These are phyloP conservation scores for Arthrobotrys conoides DNA, from an alignment of 2,329 filamentous ascomycete genomes.

Conservation along the genomic window DNA sequence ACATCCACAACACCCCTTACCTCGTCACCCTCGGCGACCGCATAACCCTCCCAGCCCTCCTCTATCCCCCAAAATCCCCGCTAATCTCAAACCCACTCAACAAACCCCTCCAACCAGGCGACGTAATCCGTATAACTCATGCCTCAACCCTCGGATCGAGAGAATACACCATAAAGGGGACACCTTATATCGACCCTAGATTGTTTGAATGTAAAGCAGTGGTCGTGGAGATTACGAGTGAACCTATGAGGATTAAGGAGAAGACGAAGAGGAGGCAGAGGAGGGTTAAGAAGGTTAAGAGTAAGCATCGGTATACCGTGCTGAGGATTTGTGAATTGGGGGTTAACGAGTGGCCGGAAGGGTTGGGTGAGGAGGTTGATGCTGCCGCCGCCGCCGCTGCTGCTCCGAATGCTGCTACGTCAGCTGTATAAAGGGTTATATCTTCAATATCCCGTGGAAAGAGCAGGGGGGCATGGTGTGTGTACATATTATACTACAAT, in stretches of 20 bases:
- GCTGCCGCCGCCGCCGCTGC: background rate
- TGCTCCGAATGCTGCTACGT: background rate
- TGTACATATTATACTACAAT: slow-evolving; percentile 1
- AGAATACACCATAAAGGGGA: slow-evolving; percentile 88
- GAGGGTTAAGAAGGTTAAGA: slow-evolving; percentile 81
- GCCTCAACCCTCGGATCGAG: slow-evolving; percentile 85
- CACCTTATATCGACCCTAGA: slow-evolving; percentile 84
- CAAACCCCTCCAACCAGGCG: slow-evolving; percentile 72
- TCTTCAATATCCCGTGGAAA: background rate
- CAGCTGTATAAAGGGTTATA: slow-evolving; percentile 65
- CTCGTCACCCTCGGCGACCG: slow-evolving; percentile 82
- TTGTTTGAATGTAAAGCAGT: slow-evolving; percentile 88
- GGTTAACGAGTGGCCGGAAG: slow-evolving; percentile 74
- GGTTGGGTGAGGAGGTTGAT: slow-evolving; percentile 67
- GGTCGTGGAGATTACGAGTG: slow-evolving; percentile 86
- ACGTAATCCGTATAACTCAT: slow-evolving; percentile 88
- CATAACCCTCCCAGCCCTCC: slow-evolving; percentile 82
- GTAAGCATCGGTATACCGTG: slow-evolving; percentile 92
- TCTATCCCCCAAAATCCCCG: slow-evolving; percentile 69
- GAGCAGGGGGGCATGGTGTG: background rate
- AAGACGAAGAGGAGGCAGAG: slow-evolving; percentile 86
- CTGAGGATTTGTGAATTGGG: slow-evolving; percentile 86
- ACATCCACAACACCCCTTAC: slow-evolving; percentile 84
- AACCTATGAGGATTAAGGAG: slow-evolving; percentile 81
- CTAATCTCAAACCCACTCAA: slow-evolving; percentile 36